Base-by-base conservation (phyloP, 2,329 filamentous ascomycete species). In the Bisporella sp. region DNA sequence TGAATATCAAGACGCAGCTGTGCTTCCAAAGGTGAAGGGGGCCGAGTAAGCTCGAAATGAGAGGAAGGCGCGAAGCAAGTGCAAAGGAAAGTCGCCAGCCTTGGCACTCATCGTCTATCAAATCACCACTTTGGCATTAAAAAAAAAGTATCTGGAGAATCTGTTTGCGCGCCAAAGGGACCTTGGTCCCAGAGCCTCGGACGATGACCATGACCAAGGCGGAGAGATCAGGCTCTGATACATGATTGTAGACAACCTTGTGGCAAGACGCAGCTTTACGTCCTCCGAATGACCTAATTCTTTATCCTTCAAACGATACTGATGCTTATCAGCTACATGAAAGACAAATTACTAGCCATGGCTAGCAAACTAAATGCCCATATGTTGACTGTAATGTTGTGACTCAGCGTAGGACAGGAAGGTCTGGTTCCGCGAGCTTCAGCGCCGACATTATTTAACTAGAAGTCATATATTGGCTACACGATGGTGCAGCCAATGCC, bases 401-500 rank as follows among this genome's bases (percentile, higher is more conserved):
- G 56, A 59, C 55, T 54, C 54, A 56, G 51, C 30, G 53, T 59
- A 46, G 47, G 54, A 55, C 53, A 56, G 42, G 47, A 50, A 56
- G 45, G 47, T 49, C 21, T 56, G 55, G 54, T 45, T 51, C 54
- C 31, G 48, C 50, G 37, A 40, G 35, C 41, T 35, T 21, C 21
- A 21, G 21, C 21, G 21, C 21, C 21, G 21, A 21, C 21, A 21
- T 21, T 2, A 21, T 21, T 21, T 21, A 21, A 21, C 21, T 21
- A 21, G 2, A 21, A 21, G 21, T 21, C 21, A 21, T 45, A 49
- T 48, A 49, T 50, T 56, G 52, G 59, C 54, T 46, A 31, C 49
- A 59, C 59, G 42, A 54, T 39, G 32, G 21, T 47, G 31, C 40
- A 50, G 45, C 40, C 51, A 46, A 55, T 51, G 37, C 33, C 13